Conservation (phyloP, 352 stramenopile genomes). For the Saprolegnia parasitica region DNA sequence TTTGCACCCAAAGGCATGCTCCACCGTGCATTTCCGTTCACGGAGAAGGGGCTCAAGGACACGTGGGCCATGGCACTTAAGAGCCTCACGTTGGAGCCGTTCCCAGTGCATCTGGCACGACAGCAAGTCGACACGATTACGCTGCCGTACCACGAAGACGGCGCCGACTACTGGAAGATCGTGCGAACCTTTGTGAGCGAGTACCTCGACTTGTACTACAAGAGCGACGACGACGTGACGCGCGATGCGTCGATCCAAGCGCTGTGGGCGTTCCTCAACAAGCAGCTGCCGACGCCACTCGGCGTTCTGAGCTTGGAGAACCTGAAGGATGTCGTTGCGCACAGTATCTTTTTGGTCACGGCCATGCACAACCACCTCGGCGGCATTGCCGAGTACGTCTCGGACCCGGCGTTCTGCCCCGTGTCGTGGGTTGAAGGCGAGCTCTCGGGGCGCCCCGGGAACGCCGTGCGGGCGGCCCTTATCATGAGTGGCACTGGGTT, state of each 20-base stretch:
- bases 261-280: slow-evolving; percentile 14
- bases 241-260: neutral
- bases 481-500: slow-evolving; percentile 20
- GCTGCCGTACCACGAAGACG: slow-evolving; percentile 26
- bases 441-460: neutral
- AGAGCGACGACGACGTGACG: neutral
- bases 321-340: slow-evolving; percentile 1
- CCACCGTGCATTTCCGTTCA: slow-evolving; percentile 16
- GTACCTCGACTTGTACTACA: slow-evolving; percentile 27
- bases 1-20: slow-evolving; percentile 28
- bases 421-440: slow-evolving; percentile 20
- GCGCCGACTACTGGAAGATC: slow-evolving; percentile 25
- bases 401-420: slow-evolving; percentile 16
- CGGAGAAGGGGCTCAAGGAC: slow-evolving; percentile 17
- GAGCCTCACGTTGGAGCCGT: neutral
- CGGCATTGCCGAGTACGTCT: slow-evolving; percentile 21
- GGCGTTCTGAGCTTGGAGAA: neutral
- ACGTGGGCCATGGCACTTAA: slow-evolving; percentile 8
- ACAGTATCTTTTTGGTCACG: slow-evolving; percentile 10
- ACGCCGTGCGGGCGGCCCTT: neutral
- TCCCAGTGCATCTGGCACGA: neutral
- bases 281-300: neutral
- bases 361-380: slow-evolving; percentile 24
- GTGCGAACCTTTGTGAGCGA: slow-evolving; percentile 11
- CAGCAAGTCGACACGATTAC: slow-evolving; percentile 18